Base-by-base conservation (phyloP, 257 asterid genomes). In the Penstemon newberryi region DNA sequence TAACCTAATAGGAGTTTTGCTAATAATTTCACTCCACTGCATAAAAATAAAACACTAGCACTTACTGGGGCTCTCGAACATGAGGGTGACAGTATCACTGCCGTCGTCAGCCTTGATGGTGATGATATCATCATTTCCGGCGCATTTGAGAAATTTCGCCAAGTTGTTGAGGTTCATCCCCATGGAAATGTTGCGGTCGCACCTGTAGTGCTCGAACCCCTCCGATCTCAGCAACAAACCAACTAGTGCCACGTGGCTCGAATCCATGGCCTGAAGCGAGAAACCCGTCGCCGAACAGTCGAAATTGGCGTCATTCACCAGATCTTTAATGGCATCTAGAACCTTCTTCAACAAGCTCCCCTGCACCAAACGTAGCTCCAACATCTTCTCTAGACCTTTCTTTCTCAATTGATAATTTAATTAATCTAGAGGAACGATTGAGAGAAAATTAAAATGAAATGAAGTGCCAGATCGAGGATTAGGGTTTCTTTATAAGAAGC, bases 41-140 rank as follows among this genome's bases (percentile, higher is more conserved):
- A 7, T 19, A 58, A 58, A 15, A 61, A 40, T n/a, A 33, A 19
- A 13, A 62, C 7, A 12, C 37, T 55, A 39, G 25, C 65, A 63
- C 86, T 41, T 74, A 84, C 90, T 80, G 4, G 90, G 86, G 43
- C 85, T 82, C 76, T 85, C 90, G 60, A 85, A 82, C 90, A 85
- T 85, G 83, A 85, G 82, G 50, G 90, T 85, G 19, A 85, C 83
- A 1, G 81, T 78, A 52, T 85, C 90, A 65, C 87, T 70, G 51
- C 90, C 90, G 46, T 82, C 90, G 45, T 85, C 90, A 37, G 88
- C 90, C 78, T 85, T 85, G 63, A 85, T 66, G 7, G 90, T 85
- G 77, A 85, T 79, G 62, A 82, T 85, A 41, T 85, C 90, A 73
- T 85, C 90, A 60, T 82, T 82, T 1, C 84, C 88, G 10, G 90